phyloP scores from a whole-genome alignment of 352 stramenopile species.

The Plasmopara muralis region DNA sequence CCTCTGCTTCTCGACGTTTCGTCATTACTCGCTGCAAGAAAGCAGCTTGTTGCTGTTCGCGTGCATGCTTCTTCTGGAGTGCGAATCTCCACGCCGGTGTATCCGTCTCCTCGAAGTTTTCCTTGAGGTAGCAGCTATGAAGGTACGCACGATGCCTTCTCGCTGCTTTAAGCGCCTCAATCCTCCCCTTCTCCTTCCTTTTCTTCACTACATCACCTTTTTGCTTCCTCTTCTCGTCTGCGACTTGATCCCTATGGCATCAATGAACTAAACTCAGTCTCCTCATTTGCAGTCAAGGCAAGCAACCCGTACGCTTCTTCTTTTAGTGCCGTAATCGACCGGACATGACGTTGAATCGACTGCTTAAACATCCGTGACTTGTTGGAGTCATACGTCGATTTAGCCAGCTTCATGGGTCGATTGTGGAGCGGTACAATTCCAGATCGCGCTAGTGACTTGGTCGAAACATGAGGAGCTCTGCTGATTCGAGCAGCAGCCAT shows the following conservation, averaged over 20 bases:
- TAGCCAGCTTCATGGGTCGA: slow-evolving; percentile 46
- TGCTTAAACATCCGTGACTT: slow-evolving; percentile 66
- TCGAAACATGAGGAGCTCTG: slow-evolving; percentile 45
- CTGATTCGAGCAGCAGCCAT: slow-evolving; percentile 39
- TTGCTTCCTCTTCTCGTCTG: slow-evolving; percentile 24
- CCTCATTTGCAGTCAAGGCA: neutral
- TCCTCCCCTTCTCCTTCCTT: slow-evolving; percentile 25
- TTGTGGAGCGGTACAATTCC: slow-evolving; percentile 56
- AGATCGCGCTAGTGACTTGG: slow-evolving; percentile 37
- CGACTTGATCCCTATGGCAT: slow-evolving; percentile 33
- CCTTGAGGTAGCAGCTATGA: slow-evolving; percentile 68
- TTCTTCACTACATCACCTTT: slow-evolving; percentile 25
- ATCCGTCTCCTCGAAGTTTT: slow-evolving; percentile 60
- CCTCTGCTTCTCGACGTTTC: slow-evolving; percentile 36
- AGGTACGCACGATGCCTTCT: slow-evolving; percentile 61
- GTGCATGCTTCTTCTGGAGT: slow-evolving; percentile 48
- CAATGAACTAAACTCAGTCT: slow-evolving; percentile 1
- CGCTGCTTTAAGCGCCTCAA: slow-evolving; percentile 61
- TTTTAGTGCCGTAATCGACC: slow-evolving; percentile 39
- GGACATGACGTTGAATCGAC: slow-evolving; percentile 52
- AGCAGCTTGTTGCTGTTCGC: slow-evolving; percentile 42
- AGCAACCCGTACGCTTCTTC: slow-evolving; percentile 33
- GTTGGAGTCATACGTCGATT: slow-evolving; percentile 44
- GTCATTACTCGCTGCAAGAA: slow-evolving; percentile 56
- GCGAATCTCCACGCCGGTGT: slow-evolving; percentile 57